Conservation (phyloP, 176 grass and related monocot species). For the Zoysia pacifica region DNA sequence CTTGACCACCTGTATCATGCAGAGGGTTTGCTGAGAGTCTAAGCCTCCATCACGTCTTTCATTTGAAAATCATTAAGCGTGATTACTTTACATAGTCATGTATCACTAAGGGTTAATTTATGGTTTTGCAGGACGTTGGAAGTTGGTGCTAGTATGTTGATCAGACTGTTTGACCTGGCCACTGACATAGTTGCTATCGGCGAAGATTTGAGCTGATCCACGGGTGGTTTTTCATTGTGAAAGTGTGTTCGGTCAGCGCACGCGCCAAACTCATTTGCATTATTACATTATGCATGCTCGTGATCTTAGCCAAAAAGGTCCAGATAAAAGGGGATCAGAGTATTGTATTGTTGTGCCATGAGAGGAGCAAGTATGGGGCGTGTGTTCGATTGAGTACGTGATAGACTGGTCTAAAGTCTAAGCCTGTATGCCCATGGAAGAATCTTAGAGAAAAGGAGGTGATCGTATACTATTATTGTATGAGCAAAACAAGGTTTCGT, state of each 20-base stretch:
- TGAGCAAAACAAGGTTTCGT: slow-evolving; percentile 38
- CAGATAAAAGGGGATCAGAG: slow-evolving; percentile 25
- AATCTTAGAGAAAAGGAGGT: slow-evolving; percentile 37
- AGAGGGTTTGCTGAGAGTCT: slow-evolving; percentile 43
- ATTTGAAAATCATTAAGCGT: slow-evolving; percentile 44
- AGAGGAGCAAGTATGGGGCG: slow-evolving; percentile 42
- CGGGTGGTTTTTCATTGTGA: slow-evolving; percentile 21
- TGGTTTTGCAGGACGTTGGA: slow-evolving; percentile 35
- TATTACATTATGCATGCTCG: slow-evolving; percentile 50
- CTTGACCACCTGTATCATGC: slow-evolving; percentile 34
- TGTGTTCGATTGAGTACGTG: slow-evolving; percentile 40
- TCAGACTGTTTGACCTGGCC: slow-evolving; percentile 43
- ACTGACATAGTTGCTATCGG: slow-evolving; percentile 40
- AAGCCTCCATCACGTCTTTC: slow-evolving; percentile 38
- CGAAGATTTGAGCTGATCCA: slow-evolving; percentile 40
- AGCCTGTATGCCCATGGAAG: slow-evolving; percentile 42
- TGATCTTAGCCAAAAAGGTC: slow-evolving; percentile 52
- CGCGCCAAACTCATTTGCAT: slow-evolving; percentile 39
- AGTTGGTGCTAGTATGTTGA: slow-evolving; percentile 34
- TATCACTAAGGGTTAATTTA: slow-evolving; percentile 43
- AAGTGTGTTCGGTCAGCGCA: slow-evolving; percentile 53
- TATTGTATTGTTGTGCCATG: slow-evolving; percentile 42
- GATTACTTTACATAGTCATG: slow-evolving; percentile 37
- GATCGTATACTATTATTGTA: slow-evolving; percentile 38
- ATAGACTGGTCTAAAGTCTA: slow-evolving; percentile 38